Base-by-base conservation (phyloP, 2,329 filamentous ascomycete genomes). In the Coniochaeta sp. region DNA sequence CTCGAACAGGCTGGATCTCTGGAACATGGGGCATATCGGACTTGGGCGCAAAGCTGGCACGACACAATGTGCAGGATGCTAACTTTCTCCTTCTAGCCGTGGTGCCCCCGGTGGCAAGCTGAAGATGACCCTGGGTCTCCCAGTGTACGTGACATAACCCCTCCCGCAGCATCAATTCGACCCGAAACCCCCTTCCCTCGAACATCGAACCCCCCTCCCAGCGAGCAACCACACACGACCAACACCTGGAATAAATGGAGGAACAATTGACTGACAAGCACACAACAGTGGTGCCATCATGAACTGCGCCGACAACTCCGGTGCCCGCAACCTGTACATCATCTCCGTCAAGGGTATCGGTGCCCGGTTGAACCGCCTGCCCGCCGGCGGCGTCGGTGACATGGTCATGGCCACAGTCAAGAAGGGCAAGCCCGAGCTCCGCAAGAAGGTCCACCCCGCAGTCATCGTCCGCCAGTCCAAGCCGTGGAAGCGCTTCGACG, bases 371-470 rank as follows among this genome's bases (percentile, higher is more conserved):
- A 97, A 97, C 86, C 86, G 92, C 75, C 85, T 99, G 70, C 92
- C 92, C 65, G 92, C 94, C 69, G 94, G 89, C 65, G 94, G 94
- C 84, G 92, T 96, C 67, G 94, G 94, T 69, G 94, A 97, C 83
- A 97, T 97, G 94, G 94, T 97, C 73, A 97, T 99, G 91, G 92
- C 92, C 63, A 97, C 94, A 64, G 94, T 97, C 80, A 97, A 99
- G 90, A 97, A 99, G 89, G 94, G 95, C 80, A 99, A 99, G 90
- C 95, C 95, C 61, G 95, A 99, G 80, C 82, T 99, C 71, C 85
- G 95, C 78, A 99, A 99, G 89, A 99, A 99, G 89, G 94, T 99
- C 76, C 96, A 99, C 91, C 94, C 94, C 66, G 94, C 94, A 70
- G 92, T 99, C 72, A 94, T 99, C 71, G 92, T 97, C 74, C 83